Evolutionary conservation across 305 asterid species (phyloP).

Genomic region (Fraxinus velutina): DNA sequence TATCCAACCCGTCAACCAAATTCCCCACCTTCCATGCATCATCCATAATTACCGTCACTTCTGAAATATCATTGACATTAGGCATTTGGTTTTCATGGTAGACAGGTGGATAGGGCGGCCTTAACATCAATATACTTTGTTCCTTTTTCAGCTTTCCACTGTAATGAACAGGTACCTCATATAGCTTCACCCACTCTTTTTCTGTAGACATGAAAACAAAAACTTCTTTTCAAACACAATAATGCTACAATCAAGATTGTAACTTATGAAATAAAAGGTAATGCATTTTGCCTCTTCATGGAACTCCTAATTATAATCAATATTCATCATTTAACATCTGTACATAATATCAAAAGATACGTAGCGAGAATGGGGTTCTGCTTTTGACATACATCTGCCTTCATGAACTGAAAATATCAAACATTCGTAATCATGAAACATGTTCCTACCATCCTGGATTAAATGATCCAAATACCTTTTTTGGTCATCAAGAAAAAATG

Average conservation of each 20-base stretch:
- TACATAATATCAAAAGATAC: constrained; percentile 1
- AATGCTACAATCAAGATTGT: constrained; percentile 1
- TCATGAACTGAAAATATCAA: background rate
- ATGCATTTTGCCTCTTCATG: constrained; percentile 1
- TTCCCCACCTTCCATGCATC: constrained; percentile 67
- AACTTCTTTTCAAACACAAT: constrained; percentile 5
- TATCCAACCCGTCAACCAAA: constrained; percentile 59
- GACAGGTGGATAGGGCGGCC: constrained; percentile 62
- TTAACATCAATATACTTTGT: constrained; percentile 45
- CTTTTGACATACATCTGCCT: background rate
- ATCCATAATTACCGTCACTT: constrained; percentile 42
- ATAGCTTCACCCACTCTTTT: constrained; percentile 33
- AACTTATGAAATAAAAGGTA: background rate
- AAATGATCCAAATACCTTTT: background rate
- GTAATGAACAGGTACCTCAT: constrained; percentile 32
- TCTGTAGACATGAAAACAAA: constrained; percentile 40
- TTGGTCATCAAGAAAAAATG: background rate
- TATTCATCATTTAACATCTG: constrained; percentile 7
- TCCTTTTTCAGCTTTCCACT: constrained; percentile 22
- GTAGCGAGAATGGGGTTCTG: background rate
- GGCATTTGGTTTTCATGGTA: constrained; percentile 30
- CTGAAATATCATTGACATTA: constrained; percentile 32
- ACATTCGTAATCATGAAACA: background rate
- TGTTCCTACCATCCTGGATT: background rate
- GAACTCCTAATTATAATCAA: constrained; percentile 5